Evolutionary conservation across 805 yeast genomes (phyloP).

Genomic region (Saccharomycopsis sp.): DNA sequence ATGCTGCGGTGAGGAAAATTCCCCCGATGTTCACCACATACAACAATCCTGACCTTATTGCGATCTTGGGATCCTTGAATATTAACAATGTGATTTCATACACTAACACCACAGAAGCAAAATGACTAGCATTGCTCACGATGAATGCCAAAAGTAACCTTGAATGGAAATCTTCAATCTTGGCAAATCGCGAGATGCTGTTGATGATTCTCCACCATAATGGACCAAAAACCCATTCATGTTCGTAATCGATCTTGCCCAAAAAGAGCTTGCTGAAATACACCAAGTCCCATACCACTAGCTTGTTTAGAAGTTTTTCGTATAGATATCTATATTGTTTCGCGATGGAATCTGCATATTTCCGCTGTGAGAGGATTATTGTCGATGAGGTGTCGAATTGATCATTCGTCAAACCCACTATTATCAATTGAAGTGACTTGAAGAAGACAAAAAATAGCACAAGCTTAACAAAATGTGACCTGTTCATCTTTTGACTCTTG

Average conservation of each 20-base stretch:
- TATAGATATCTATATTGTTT: conserved; percentile 5
- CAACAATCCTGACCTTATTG: conserved; percentile 35
- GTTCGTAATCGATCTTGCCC: conserved; percentile 58
- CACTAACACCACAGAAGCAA: conserved; percentile 40
- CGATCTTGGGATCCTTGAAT: conserved; percentile 32
- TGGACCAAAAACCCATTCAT: conserved; percentile 84
- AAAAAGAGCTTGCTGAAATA: conserved; percentile 57
- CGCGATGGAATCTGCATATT: background rate
- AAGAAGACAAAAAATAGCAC: conserved; percentile 14
- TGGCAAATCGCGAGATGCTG: conserved; percentile 1
- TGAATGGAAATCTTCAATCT: conserved; percentile 33
- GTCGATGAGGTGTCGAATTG: conserved; percentile 22
- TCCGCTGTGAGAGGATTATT: conserved; percentile 1
- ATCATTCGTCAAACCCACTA: conserved; percentile 8
- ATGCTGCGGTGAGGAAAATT: conserved; percentile 63
- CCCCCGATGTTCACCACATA: conserved; percentile 74
- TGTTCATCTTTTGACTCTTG: background rate
- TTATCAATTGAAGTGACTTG: conserved; percentile 7
- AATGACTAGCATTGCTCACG: conserved; percentile 48
- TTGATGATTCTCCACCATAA: conserved; percentile 57
- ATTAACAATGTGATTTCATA: conserved; percentile 40
- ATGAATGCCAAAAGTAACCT: conserved; percentile 42
- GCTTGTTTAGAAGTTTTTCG: conserved; percentile 37
- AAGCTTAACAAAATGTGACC: conserved; percentile 11
- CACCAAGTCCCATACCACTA: conserved; percentile 82